Base-by-base conservation (phyloP, 2,329 filamentous ascomycete genomes). In the Dothiorella sarmentorum region DNA sequence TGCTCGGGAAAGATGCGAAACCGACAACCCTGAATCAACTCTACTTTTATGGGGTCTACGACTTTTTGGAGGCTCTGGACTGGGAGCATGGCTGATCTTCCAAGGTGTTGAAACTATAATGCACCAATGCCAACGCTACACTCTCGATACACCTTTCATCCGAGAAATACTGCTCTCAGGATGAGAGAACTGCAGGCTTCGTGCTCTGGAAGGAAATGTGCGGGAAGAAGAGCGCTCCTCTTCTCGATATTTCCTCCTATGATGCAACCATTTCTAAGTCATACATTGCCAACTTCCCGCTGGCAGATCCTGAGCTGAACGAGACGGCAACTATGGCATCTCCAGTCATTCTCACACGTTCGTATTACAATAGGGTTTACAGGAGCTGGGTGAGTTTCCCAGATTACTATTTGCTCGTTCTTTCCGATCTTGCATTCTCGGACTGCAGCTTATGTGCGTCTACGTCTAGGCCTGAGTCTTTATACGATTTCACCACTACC, bases 221-320 rank as follows among this genome's bases (percentile, higher is more conserved):
- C 27, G 10, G 45, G 26, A 4, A 22, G 7, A 42, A 17, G 5
- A 31, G 33, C 3, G 6, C 26, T n/a, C 29, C 7, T 9, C 33
- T 56, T 7, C 17, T 45, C 10, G 53, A 45, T 27, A 13, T 56
- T 3, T 20, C 40, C 6, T 17, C 9, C 5, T 56, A 15, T 26
- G 24, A 11, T n/a, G 37, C 26, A 3, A n/a, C 22, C 1, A 15
- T 18, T 9, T 24, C 27, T 11, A 35, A 37, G 3, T n/a, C 38
- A 10, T 45, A 35, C 38, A 45, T 35, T 7, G 4, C 24, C 9
- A 1, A 24, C 3, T 40, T 56, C 26, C 26, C 11, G 11, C 7
- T 27, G 26, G 42, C 29, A 7, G 53, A 56, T 17, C 53, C 53
- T 6, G 53, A 56, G n/a, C 13, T 35, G n/a, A 56, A 56, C 53